Evolutionary conservation across 2,329 filamentous ascomycete species (phyloP).

Genomic region (Penicillium sp.): DNA sequence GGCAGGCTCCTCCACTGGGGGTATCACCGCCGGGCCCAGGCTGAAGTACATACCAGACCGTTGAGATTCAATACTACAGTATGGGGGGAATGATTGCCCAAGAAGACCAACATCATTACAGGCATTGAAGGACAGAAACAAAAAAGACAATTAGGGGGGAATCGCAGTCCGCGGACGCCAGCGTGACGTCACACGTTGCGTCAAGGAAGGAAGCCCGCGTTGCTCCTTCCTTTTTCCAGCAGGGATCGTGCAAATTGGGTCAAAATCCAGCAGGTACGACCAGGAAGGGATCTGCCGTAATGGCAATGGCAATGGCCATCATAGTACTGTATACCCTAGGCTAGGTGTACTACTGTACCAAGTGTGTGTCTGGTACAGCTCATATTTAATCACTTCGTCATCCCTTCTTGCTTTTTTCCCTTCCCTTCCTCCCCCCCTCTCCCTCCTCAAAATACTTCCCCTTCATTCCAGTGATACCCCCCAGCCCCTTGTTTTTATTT

Average conservation of each 20-base stretch:
- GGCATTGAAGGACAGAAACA: not conserved
- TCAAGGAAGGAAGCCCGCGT: conserved; percentile 5
- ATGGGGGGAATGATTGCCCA: too few species aligned
- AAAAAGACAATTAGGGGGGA: conserved; percentile 12
- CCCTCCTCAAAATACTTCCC: conserved; percentile 18
- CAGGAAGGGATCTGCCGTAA: too few species aligned
- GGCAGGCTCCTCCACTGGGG: not conserved
- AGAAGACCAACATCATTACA: not conserved
- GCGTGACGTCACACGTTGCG: conserved; percentile 20
- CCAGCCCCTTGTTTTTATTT: conserved; percentile 16
- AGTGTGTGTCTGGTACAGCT: not conserved
- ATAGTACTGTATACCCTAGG: too few species aligned
- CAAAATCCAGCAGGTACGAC: too few species aligned
- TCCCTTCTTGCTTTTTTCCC: conserved; percentile 11
- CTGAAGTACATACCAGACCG: not conserved
- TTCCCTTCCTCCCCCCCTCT: conserved; percentile 1
- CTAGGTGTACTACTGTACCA: too few species aligned
- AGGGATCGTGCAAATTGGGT: too few species aligned
- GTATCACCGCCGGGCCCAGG: not conserved
- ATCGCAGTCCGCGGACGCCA: conserved; percentile 10
- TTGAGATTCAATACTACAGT: too few species aligned
- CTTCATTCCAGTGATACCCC: conserved; percentile 33
- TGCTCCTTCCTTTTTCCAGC: conserved; percentile 3
- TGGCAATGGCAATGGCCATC: too few species aligned
- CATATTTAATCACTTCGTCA: conserved; percentile 15